Conservation (phyloP, 108 stramenopile species). For the Skeletonema tropicum region DNA sequence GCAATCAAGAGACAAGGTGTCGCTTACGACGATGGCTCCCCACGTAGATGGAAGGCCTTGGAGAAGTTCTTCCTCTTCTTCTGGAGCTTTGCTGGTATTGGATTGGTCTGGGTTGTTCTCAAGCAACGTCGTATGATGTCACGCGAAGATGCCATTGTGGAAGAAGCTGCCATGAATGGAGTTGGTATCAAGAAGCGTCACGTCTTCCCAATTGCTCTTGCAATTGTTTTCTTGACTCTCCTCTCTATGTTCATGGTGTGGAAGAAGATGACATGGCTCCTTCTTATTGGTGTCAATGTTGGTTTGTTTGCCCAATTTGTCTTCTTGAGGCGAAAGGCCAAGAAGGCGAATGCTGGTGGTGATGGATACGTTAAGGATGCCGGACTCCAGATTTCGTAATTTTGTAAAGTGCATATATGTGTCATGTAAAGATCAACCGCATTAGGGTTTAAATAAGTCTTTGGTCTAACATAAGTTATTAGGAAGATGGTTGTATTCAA, state of each 20-base stretch:
- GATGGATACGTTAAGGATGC: conserved; percentile 44
- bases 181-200: conserved; percentile 51
- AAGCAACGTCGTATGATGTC: conserved; percentile 53
- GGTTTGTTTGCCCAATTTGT: conserved; percentile 47
- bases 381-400: conserved; percentile 40
- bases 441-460: not conserved
- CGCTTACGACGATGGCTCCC: no score
- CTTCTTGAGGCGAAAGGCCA: conserved; percentile 50
- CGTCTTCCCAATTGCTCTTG: conserved; percentile 47
- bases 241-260: conserved; percentile 48
- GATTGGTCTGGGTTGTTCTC: conserved; percentile 43
- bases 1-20: conserved; percentile 1
- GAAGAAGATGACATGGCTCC: conserved; percentile 47
- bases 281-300: conserved; percentile 44
- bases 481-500: not conserved
- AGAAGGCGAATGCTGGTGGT: conserved; percentile 23
- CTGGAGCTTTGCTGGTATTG: conserved; percentile 33
- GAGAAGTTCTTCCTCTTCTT: conserved; percentile 52
- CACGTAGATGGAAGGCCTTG: conserved; percentile 47
- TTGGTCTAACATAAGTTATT: not conserved
- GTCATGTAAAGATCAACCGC: not conserved
- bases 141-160: conserved; percentile 49
- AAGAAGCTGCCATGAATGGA: conserved; percentile 52
- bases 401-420: not conserved
- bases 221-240: conserved; percentile 38